Conservation (phyloP, 352 stramenopile species). For the Albugo laibachii region DNA sequence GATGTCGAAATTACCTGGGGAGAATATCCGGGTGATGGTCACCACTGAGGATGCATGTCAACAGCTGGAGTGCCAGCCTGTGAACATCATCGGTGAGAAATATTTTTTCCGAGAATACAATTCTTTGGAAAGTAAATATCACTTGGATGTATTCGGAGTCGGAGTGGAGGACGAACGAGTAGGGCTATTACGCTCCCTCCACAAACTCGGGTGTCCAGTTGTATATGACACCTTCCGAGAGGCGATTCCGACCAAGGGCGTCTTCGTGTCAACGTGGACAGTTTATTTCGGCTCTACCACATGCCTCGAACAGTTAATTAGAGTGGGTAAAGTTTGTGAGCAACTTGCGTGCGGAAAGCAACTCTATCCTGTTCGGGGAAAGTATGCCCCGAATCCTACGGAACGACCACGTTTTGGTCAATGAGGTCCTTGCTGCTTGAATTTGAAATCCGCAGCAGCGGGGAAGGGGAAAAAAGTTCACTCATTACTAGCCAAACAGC, state of each 20-base stretch:
- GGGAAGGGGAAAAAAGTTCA: too few species aligned
- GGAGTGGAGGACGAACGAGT: not conserved
- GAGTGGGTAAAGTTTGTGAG: not conserved
- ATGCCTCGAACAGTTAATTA: not conserved
- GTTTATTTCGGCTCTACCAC: not conserved
- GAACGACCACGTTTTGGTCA: too few species aligned
- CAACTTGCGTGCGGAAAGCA: slow-evolving; percentile 1
- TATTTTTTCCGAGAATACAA: slow-evolving; percentile 6
- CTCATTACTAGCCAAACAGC: too few species aligned
- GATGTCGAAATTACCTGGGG: slow-evolving; percentile 1
- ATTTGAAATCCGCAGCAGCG: too few species aligned
- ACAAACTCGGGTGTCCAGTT: slow-evolving; percentile 2
- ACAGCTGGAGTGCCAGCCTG: slow-evolving; percentile 1
- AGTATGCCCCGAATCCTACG: not conserved
- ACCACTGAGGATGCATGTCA: slow-evolving; percentile 2
- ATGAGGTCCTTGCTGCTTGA: too few species aligned
- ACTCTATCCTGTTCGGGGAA: not conserved
- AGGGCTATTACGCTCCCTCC: not conserved
- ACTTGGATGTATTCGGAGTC: slow-evolving; percentile 1
- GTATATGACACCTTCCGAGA: slow-evolving; percentile 9
- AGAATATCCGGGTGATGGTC: slow-evolving; percentile 2
- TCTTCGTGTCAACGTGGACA: slow-evolving; percentile 2
- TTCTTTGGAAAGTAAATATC: slow-evolving; percentile 3
- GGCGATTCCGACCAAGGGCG: not conserved
- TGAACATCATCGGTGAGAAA: slow-evolving; percentile 1